These are phyloP conservation scores for Penicillium sp. DNA, from an alignment of 2,329 filamentous ascomycete species.

Conservation along the genomic window DNA sequence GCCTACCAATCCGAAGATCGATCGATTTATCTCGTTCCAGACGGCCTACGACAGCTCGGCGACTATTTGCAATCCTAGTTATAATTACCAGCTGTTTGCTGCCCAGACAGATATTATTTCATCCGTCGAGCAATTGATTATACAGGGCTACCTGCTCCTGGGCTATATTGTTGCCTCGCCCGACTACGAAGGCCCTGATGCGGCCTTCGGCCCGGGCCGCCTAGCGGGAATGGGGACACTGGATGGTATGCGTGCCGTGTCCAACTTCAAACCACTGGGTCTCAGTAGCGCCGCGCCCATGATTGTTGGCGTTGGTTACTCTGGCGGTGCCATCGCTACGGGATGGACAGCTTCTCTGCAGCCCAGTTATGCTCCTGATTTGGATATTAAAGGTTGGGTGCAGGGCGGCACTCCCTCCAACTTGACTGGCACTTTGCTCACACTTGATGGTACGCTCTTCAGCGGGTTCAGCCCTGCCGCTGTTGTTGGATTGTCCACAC, in stretches of 20 bases:
- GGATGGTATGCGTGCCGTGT: constrained; percentile 42
- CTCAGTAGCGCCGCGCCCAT: constrained; percentile 17
- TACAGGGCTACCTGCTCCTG: constrained; percentile 37
- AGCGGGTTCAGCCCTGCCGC: constrained; percentile 26
- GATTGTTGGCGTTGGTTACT: constrained; percentile 51
- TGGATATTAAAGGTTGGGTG: constrained; percentile 41
- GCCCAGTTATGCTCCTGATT: constrained; percentile 50
- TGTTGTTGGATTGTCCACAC: constrained; percentile 20
- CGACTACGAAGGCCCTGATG: constrained; percentile 48
- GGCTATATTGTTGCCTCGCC: constrained; percentile 49
- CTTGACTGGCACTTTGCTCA: constrained; percentile 23
- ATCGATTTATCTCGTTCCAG: constrained; percentile 43
- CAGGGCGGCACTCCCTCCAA: constrained; percentile 28
- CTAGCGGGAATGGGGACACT: constrained; percentile 45
- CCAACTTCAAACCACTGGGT: constrained; percentile 26
- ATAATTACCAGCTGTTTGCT: constrained; percentile 32
- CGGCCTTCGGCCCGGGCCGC: constrained; percentile 42
- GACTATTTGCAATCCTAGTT: constrained; percentile 27
- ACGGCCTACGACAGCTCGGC: constrained; percentile 33
- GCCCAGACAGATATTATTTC: constrained; percentile 29
- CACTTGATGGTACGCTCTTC: constrained; percentile 21
- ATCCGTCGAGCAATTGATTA: constrained; percentile 31
- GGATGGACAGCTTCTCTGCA: constrained; percentile 53
- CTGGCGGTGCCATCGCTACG: constrained; percentile 51
- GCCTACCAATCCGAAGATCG: constrained; percentile 24